Base-by-base conservation (phyloP, 2,329 filamentous ascomycete genomes). In the Talaromyces funiculosus region DNA sequence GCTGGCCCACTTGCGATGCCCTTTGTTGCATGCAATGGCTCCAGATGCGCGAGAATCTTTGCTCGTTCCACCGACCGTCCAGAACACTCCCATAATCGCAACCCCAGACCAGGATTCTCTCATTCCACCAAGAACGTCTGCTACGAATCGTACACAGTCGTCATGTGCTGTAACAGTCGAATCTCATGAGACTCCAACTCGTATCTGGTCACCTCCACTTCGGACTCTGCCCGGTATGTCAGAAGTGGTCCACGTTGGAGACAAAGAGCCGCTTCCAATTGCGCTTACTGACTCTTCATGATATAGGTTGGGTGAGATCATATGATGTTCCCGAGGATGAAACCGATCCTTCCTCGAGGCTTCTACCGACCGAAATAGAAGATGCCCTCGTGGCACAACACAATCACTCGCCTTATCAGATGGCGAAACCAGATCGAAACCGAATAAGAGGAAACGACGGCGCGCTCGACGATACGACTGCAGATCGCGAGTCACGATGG, bases 381-480 rank as follows among this genome's bases (percentile, higher is more conserved):
- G 73, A 71, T 54, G 77, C 75, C n/a, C 64, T 75, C 35, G 71
- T 80, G 49, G 78, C 78, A 43, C 77, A 80, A 49, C 78, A 80
- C 64, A 78, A 80, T 60, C 71, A 76, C 66, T 73, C 71, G 18
- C 75, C 77, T 4, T 69, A 75, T 60, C 62, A 67, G 26, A 69
- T 67, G 24, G 68, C 68, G 16, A 67, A 69, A 38, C 60, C 65
- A 2, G 49, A 49, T 54, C 16, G 54, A 61, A 43, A 63, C 60
- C 53, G 51, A 55, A 55, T 59, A 40, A 26, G 58, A 57, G 37
- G 53, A 47, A 33, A 37, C 60, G 29, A 65, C 64, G 49, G 57
- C 26, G 60, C 24, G 14, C n/a, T 26, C 24, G 54, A 43, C n/a
- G 20, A 31, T 51, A 43, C 35, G 14, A 47, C 20, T 24, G n/a